Conservation (phyloP, 768 basidiomycete species). For the Rhizopogon rudus region DNA sequence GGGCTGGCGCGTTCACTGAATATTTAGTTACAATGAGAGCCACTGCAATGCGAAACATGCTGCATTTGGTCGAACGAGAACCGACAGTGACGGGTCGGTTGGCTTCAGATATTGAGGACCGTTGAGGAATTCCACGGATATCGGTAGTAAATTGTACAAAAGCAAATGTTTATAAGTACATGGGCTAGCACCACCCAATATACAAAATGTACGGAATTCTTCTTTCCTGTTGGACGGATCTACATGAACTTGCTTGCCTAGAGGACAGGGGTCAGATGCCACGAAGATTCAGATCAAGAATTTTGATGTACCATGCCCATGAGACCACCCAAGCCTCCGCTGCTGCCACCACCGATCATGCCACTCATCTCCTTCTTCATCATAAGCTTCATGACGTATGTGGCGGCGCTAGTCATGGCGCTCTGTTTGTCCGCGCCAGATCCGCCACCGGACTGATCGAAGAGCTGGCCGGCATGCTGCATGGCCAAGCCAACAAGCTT, state of each 20-base stretch:
- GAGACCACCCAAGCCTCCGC: slow-evolving; percentile 62
- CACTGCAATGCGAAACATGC: no score
- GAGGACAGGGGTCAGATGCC: background rate
- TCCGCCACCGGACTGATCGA: slow-evolving; percentile 50
- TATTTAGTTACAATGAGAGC: no score
- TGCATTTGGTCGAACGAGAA: no score
- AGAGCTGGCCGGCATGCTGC: slow-evolving; percentile 73
- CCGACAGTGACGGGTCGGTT: no score
- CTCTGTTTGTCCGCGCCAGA: slow-evolving; percentile 71
- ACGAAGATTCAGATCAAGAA: slow-evolving; percentile 2
- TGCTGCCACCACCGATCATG: slow-evolving; percentile 54
- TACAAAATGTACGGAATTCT: background rate
- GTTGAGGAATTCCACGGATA: background rate
- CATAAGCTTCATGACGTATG: slow-evolving; percentile 81
- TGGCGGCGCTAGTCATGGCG: slow-evolving; percentile 77
- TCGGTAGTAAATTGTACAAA: background rate
- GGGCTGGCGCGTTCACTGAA: no score
- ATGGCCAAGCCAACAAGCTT: slow-evolving; percentile 84
- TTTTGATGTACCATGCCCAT: slow-evolving; percentile 51
- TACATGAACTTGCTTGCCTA: slow-evolving; percentile 30
- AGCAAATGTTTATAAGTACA: background rate
- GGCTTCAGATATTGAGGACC: no score
- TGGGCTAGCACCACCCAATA: background rate
- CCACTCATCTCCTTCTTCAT: slow-evolving; percentile 61
- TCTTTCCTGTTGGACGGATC: background rate